phyloP scores from a whole-genome alignment of 2,329 filamentous ascomycete genomes.

The Exserohilum turcica region DNA sequence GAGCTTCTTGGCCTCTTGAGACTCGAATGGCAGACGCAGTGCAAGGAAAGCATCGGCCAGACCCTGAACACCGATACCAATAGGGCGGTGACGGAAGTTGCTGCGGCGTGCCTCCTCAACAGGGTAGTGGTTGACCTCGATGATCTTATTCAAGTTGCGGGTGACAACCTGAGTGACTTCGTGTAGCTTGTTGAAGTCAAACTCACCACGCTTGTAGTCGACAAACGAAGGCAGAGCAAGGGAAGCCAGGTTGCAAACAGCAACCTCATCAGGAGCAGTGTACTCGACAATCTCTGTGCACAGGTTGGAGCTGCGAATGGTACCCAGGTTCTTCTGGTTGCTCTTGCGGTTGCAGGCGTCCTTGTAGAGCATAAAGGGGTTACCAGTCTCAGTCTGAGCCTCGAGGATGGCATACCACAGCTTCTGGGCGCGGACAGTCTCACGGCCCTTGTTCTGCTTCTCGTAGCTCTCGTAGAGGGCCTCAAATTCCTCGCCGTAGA shows the following conservation, averaged over 20 bases:
- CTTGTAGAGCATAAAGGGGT: constrained; percentile 99
- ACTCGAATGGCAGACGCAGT: constrained; percentile 95
- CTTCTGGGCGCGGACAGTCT: constrained; percentile 96
- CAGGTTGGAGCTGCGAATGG: constrained; percentile 96
- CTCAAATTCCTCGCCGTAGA: constrained; percentile 97
- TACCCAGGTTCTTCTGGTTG: constrained; percentile 99
- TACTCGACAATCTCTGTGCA: constrained; percentile 99
- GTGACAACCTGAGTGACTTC: constrained; percentile 91
- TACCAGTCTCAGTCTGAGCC: constrained; percentile 97
- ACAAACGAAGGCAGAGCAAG: constrained; percentile 90
- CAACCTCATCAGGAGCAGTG: constrained; percentile 94
- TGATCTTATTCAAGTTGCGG: constrained; percentile 96
- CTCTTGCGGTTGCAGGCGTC: constrained; percentile 98
- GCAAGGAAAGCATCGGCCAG: constrained; percentile 98
- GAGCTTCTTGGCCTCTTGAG: constrained; percentile 86
- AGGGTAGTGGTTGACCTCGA: constrained; percentile 98
- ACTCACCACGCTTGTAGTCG: constrained; percentile 80
- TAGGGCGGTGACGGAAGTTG: constrained; percentile 96
- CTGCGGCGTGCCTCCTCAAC: constrained; percentile 90
- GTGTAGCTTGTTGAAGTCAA: constrained; percentile 96
- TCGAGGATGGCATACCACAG: constrained; percentile 99
- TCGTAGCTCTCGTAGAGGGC: constrained; percentile 91
- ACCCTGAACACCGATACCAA: constrained; percentile 96
- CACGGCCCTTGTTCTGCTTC: constrained; percentile 81
- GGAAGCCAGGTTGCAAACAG: constrained; percentile 96